These are phyloP conservation scores for Rhodotorula toruloides DNA, from an alignment of 768 basidiomycete species.

Conservation along the genomic window DNA sequence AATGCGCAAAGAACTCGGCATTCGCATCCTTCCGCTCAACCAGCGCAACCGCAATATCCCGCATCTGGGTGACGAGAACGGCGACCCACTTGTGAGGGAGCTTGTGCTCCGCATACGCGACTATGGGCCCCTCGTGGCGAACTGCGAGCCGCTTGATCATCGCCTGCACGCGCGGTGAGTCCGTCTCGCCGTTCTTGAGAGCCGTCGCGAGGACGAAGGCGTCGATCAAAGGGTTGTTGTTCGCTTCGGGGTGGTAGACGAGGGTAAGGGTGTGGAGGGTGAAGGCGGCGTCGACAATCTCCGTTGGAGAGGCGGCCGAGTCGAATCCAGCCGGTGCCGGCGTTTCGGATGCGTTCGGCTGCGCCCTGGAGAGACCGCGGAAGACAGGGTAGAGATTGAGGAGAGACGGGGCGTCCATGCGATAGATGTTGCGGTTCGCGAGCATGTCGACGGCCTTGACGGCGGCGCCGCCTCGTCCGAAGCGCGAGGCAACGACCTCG, in stretches of 20 bases:
- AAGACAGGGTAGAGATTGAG: constrained; percentile 17
- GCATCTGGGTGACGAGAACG: constrained; percentile 5
- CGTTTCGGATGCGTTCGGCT: not conserved
- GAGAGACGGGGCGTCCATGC: constrained; percentile 7
- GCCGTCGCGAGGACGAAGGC: constrained; percentile 6
- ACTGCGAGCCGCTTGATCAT: not conserved
- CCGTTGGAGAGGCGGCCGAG: not conserved
- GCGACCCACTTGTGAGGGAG: not conserved
- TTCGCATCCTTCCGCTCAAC: not conserved
- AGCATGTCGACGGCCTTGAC: constrained; percentile 4
- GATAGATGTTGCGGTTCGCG: constrained; percentile 5
- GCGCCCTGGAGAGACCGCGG: not conserved
- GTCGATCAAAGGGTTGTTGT: not conserved
- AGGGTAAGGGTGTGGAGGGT: constrained; percentile 1
- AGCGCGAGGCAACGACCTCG: not conserved
- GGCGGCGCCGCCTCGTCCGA: not conserved
- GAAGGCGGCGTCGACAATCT: not conserved
- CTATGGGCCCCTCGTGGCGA: constrained; percentile 12
- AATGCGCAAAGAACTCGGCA: constrained; percentile 26
- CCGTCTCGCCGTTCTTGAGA: not conserved
- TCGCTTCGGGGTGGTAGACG: not conserved
- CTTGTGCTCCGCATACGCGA: not conserved
- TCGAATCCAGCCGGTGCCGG: not conserved
- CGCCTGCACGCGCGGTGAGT: not conserved
- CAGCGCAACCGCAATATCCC: constrained; percentile 3